Evolutionary conservation across 495 filamentous ascomycete genomes (phyloP), one percentile per base, ranked within the genome.

Genomic region (Penicillium samsonianum): DNA sequence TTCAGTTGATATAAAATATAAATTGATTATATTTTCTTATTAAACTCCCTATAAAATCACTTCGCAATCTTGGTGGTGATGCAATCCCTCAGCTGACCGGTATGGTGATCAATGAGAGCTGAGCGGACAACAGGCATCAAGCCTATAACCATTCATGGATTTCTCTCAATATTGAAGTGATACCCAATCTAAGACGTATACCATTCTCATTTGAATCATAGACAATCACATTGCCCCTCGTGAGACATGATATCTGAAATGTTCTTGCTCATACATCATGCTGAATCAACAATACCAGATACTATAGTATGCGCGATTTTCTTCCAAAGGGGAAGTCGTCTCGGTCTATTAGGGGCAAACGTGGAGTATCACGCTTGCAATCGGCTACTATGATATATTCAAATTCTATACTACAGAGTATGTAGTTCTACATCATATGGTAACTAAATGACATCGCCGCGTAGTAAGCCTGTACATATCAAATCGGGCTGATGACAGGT

Each of bases 351-450:
- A 35, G 19, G 52, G 48, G 19, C 37, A 40, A 30, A 57, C 56
- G 46, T 59, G 55, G 49, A 47, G 22, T 53, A 43, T 30, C 23
- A 50, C 60, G 51, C 59, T 64, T 59, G 61, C 44, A 57, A 48
- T 9, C 20, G 5, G 43, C 38, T 51, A 47, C 48, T 52, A 46
- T 35, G 37, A 28, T 19, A 6, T 9, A 28, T 40, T 16, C 12
- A 20, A 26, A 48, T 30, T 11, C 14, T 7, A 14, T 14, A 4
- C 31, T 35, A 16, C 14, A 14, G 16, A 38, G 0, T 38, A 17
- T n/a, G 6, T n/a, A 37, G 7, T 38, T 38, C 16, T 17, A 38
- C 5, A 42, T 26, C 19, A 1, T 40, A 33, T 4, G 11, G 10
- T 33, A 14, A 14, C 0, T n/a, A 26, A 12, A 41, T 19, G 25